Base-by-base conservation (phyloP, 805 yeast species). In the Priceomyces castillae region DNA sequence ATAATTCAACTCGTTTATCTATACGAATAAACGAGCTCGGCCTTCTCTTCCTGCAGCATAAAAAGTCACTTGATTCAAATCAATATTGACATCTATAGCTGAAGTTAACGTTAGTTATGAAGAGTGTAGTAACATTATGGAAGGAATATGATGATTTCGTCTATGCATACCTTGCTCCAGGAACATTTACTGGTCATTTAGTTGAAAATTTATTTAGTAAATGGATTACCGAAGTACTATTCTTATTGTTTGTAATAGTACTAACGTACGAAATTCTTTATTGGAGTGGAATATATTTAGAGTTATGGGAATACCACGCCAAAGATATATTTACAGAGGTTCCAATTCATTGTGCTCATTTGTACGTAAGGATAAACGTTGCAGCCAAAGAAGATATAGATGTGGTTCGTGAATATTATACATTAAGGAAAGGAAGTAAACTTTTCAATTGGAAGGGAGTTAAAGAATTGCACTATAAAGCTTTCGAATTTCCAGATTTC, bases 331-430 rank as follows among this genome's bases (percentile, higher is more conserved):
- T 84, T 57, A 72, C 74, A n/a, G 86, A 84, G 36, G 76, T 79
- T 19, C 94, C 92, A 0, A 81, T 82, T 6, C 92, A 84, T 58
- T 85, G 90, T 63, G 90, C 94, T 0, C 89, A 85, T 60, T 69
- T 84, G 1, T 80, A 80, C 48, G 76, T 81, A 4, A 63, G 76
- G 19, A 67, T 84, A 40, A 76, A 80, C 42, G 55, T 79, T 2
- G 44, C 62, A 1, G 47, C 54, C 4, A 30, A 42, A 22, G 42
- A 43, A 0, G 53, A 60, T 31, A 7, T 49, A 11, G 50, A 43
- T 1, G 45, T 54, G 17, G 53, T 65, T 14, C 44, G 56, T 15
- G 53, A 58, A 17, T 67, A 67, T 47, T 69, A 67, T 49, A 34
- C 33, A 11, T 48, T 62, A 37, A 65, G 59, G 42, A 50, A 48